These are phyloP conservation scores for Priceomyces haplophilus DNA, from an alignment of 805 yeast genomes.

Conservation along the genomic window DNA sequence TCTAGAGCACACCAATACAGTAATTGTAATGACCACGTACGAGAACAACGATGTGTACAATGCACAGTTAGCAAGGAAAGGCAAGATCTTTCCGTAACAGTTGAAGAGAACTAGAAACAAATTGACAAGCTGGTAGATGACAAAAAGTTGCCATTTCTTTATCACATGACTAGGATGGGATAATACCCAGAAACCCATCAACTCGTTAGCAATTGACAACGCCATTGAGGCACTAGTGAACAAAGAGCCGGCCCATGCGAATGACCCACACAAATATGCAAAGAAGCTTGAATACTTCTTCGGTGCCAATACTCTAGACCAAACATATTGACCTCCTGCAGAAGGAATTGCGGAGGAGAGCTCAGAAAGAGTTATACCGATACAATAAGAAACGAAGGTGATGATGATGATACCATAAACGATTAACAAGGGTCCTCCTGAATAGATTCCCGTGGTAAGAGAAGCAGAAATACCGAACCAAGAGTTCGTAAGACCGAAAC, in stretches of 20 bases:
- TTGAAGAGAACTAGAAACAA: conserved; percentile 44
- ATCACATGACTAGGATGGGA: conserved; percentile 33
- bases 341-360: conserved; percentile 51
- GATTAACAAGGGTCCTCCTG: conserved; percentile 59
- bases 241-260: conserved; percentile 60
- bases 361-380: conserved; percentile 53
- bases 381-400: conserved; percentile 43
- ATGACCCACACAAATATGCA: conserved; percentile 59
- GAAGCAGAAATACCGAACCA: conserved; percentile 63
- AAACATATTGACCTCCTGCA: conserved; percentile 59
- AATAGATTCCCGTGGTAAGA: conserved; percentile 49
- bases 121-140: conserved; percentile 47
- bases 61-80: conserved; percentile 47
- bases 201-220: conserved; percentile 48
- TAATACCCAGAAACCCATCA: conserved; percentile 51
- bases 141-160: conserved; percentile 54
- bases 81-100: conserved; percentile 50
- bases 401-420: conserved; percentile 56
- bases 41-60: conserved; percentile 52
- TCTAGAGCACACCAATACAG: conserved; percentile 49
- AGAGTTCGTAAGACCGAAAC: conserved; percentile 58
- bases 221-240: conserved; percentile 62
- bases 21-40: conserved; percentile 51
- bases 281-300: conserved; percentile 44
- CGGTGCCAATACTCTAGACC: conserved; percentile 57